Conservation (phyloP, 345 rosid genomes). For the Eucalyptus shirleyi region DNA sequence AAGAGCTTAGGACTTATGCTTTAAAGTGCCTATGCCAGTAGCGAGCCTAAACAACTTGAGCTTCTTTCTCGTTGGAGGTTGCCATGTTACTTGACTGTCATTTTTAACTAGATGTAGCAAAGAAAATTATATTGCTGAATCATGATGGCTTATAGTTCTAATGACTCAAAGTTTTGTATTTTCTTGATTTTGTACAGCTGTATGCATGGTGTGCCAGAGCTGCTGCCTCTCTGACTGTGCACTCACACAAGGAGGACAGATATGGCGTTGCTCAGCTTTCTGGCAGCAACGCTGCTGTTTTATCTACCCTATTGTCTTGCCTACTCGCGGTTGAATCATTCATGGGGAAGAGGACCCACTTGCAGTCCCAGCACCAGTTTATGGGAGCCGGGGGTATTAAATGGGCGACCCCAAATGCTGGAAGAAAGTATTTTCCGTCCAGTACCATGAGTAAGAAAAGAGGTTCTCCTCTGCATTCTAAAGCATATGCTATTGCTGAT, state of each 20-base stretch:
- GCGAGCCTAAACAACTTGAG: not conserved
- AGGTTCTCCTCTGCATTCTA: constrained; percentile 31
- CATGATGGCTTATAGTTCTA: not conserved
- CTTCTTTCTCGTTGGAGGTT: not conserved
- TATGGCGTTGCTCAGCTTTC: constrained; percentile 93
- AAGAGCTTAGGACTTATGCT: not conserved
- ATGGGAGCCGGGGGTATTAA: constrained; percentile 62
- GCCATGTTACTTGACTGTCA: not conserved
- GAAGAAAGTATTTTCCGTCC: constrained; percentile 40
- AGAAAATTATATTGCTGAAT: not conserved
- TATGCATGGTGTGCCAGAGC: constrained; percentile 79
- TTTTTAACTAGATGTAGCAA: not conserved
- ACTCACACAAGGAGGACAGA: constrained; percentile 71
- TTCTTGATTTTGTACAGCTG: constrained; percentile 22
- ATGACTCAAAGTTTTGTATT: not conserved
- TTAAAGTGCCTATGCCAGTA: not conserved
- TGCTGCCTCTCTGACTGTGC: constrained; percentile 52
- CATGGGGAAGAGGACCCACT: constrained; percentile 71
- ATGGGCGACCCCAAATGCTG: constrained; percentile 48
- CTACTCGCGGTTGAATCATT: constrained; percentile 72
- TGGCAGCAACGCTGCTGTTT: constrained; percentile 62
- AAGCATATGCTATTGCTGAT: constrained; percentile 69
- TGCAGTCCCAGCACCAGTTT: constrained; percentile 52
- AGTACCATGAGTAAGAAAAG: constrained; percentile 24
- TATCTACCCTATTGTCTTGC: constrained; percentile 68